Evolutionary conservation across 768 basidiomycete species (phyloP).

Genomic region (Candolleomyces aberdarensis): DNA sequence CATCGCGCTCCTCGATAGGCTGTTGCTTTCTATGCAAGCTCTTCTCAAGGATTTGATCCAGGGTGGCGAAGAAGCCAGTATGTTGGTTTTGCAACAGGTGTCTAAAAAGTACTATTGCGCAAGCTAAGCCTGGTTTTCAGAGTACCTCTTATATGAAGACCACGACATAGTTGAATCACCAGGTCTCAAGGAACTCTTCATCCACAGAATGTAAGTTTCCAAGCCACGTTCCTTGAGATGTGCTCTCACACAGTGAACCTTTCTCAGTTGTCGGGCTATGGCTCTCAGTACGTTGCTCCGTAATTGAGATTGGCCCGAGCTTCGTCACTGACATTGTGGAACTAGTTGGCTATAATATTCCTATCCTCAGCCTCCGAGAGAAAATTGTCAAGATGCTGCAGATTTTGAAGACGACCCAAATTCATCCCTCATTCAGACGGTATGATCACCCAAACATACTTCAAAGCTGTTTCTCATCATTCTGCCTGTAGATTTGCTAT

Average conservation of each 20-base stretch:
- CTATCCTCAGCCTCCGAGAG: slow-evolving; percentile 9
- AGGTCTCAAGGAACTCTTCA: slow-evolving; percentile 34
- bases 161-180: slow-evolving; percentile 14
- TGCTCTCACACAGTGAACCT: neutral
- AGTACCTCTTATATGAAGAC: slow-evolving; percentile 25
- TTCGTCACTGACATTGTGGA: neutral
- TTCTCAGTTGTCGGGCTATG: slow-evolving; percentile 42
- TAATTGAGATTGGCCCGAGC: neutral
- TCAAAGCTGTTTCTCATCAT: neutral
- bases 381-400: slow-evolving; percentile 14
- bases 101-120: neutral
- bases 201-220: slow-evolving; percentile 44
- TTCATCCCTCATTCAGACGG: slow-evolving; percentile 11
- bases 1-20: neutral
- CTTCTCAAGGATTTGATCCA: neutral
- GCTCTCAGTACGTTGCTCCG: slow-evolving; percentile 40
- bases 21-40: neutral
- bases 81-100: neutral
- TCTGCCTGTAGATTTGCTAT: slow-evolving; percentile 9
- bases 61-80: neutral
- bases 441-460: slow-evolving; percentile 2
- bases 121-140: neutral
- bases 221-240: neutral
- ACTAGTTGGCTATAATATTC: slow-evolving; percentile 29
- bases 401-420: slow-evolving; percentile 9